Evolutionary conservation across 108 stramenopile species (phyloP).

Genomic region (Pelagomonas calceolata): DNA sequence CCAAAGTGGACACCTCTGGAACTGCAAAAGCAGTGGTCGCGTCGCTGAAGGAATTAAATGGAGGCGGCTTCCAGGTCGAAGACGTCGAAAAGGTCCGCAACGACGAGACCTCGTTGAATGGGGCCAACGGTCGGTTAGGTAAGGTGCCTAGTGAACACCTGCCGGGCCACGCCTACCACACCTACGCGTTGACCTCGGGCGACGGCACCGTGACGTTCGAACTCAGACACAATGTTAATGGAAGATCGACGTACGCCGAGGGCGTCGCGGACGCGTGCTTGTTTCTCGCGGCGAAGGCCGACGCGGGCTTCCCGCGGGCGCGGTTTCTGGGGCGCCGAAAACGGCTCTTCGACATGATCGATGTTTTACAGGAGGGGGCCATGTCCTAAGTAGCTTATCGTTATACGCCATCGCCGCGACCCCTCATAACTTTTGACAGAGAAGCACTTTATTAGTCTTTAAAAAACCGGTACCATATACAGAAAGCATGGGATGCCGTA

Average conservation of each 20-base stretch:
- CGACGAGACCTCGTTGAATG: conserved; percentile 48
- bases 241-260: conserved; percentile 31
- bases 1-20: conserved; percentile 92
- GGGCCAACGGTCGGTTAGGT: background rate
- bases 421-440: too few species aligned
- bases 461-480: too few species aligned
- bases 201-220: conserved; percentile 87
- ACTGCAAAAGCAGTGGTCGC: conserved; percentile 90
- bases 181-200: conserved; percentile 76
- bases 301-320: background rate
- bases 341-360: conserved; percentile 40
- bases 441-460: too few species aligned
- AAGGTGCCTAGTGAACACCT: conserved; percentile 70
- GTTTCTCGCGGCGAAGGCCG: background rate
- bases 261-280: background rate
- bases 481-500: too few species aligned
- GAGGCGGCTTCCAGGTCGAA: conserved; percentile 60
- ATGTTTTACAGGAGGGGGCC: conserved; percentile 34
- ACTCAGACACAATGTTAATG: conserved; percentile 91
- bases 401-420: too few species aligned
- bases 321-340: too few species aligned
- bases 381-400: conserved; percentile 26
- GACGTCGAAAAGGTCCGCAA: conserved; percentile 81
- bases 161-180: conserved; percentile 93
- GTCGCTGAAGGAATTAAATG: conserved; percentile 55